Evolutionary conservation across 2,329 filamentous ascomycete genomes (phyloP), one percentile per base, ranked within the genome.

Genomic region (Fusarium irregulare): DNA sequence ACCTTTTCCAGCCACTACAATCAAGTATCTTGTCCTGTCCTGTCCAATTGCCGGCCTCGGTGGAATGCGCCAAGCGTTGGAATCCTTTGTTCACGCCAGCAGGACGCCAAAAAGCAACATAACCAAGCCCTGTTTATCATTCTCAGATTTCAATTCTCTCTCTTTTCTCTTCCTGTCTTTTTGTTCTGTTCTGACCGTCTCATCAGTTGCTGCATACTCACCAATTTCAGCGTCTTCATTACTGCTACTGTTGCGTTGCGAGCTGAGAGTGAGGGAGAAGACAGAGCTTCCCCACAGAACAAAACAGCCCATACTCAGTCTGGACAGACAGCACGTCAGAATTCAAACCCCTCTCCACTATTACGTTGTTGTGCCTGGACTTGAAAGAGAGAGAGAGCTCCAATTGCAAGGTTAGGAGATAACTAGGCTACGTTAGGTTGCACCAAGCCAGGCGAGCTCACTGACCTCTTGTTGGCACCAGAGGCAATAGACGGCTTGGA

Each of bases 61-160:
- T 68, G 62, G 71, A 72, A 74, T 73, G 67, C 50, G 70, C 73
- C 70, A 70, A 73, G 70, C 46, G 56, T 32, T 41, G 48, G 57
- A 65, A 62, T 67, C 56, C 69, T 70, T 72, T 74, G 70, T 75
- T 61, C 73, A 48, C 59, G 59, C 62, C 56, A 63, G 56, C 47
- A 63, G 40, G 51, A 60, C 42, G 41, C 32, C 44, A 28, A 37
- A 37, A 55, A 56, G 34, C 45, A 54, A 40, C 41, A 56, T 37
- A 57, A 61, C 21, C 23, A 57, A 61, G 34, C 48, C 49, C 42
- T 37, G 21, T 20, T 49, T 40, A 55, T 65, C 50, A 46, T 45
- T 14, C 18, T 18, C 47, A 51, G 14, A 11, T 42, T 51, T 55
- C 53, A 56, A 49, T 68, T 66, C 28, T 65, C n/a, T 18, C 42